Evolutionary conservation across 805 yeast species (phyloP).

Genomic region (Starmerella roubikii): DNA sequence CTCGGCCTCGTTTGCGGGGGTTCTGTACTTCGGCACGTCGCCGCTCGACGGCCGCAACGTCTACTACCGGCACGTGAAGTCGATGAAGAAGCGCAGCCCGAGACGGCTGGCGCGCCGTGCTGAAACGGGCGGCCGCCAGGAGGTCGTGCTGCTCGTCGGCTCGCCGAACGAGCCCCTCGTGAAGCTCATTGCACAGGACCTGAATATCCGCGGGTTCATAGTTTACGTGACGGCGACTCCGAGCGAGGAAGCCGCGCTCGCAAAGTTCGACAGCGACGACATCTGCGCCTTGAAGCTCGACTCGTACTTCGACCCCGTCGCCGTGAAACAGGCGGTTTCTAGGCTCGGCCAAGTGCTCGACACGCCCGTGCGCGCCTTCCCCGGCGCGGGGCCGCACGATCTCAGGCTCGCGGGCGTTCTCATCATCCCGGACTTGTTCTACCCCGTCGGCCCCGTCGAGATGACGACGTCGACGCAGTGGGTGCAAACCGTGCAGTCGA

Average conservation of each 20-base stretch:
- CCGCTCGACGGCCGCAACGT: not conserved
- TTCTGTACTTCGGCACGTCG: not conserved
- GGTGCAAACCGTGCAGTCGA: conserved; percentile 35
- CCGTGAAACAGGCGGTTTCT: conserved; percentile 35
- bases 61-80: not conserved
- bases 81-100: conserved; percentile 2
- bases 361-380: conserved; percentile 44
- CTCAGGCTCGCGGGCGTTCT: conserved; percentile 52
- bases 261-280: conserved; percentile 49
- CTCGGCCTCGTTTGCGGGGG: conserved; percentile 1
- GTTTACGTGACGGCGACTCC: conserved; percentile 60
- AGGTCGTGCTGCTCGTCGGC: conserved; percentile 62
- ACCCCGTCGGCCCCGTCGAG: conserved; percentile 57
- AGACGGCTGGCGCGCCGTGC: conserved; percentile 47
- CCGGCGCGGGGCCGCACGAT: conserved; percentile 42
- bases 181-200: conserved; percentile 53
- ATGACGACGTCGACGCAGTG: conserved; percentile 39
- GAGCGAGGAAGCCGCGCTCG: conserved; percentile 41
- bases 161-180: conserved; percentile 65
- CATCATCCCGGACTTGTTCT: conserved; percentile 54
- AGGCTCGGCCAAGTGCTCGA: conserved; percentile 38
- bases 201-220: conserved; percentile 67
- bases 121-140: conserved; percentile 57
- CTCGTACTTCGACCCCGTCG: conserved; percentile 34
- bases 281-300: conserved; percentile 48